A percentile compares a stretch with the other conserved stretches of the same genome.
Conservation (phyloP, 2,329 filamentous ascomycete genomes). For the Fusarium ambrosium region DNA sequence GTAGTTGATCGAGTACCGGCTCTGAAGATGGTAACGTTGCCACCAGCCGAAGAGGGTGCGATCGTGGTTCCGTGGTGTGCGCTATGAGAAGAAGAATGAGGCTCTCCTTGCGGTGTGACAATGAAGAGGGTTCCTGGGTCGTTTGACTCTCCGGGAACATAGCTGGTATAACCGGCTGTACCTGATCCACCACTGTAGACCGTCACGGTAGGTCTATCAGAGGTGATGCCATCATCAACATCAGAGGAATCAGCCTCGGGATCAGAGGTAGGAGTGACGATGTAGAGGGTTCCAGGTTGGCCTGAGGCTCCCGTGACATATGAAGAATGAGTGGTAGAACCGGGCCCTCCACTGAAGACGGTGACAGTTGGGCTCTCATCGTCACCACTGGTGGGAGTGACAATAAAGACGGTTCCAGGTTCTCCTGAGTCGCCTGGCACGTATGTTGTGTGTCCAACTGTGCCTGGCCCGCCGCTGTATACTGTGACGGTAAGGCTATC, state of each 20-base stretch:
- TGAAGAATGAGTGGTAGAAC: background rate
- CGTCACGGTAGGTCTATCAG: conserved; percentile 3
- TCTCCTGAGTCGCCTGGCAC: background rate
- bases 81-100: background rate
- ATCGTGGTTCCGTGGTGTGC: background rate
- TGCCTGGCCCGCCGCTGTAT: background rate
- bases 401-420: background rate
- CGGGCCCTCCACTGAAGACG: background rate
- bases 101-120: background rate
- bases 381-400: background rate
- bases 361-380: background rate
- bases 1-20: conserved; percentile 11
- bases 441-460: background rate
- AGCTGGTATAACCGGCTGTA: background rate
- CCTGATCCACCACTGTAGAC: conserved; percentile 12
- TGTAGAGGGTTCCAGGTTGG: conserved; percentile 5
- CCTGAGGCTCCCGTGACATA: conserved; percentile 7
- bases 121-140: background rate
- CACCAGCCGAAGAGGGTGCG: background rate
- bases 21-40: conserved; percentile 6
- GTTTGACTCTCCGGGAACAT: background rate
- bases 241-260: background rate
- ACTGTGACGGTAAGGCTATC: conserved; percentile 12
- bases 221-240: background rate
- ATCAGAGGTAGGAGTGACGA: conserved; percentile 17